Percentiles rank a stretch among this genome's conserved stretches.
phyloP scores from a whole-genome alignment of 192 early-diverging fungal genomes.

The Obelidium mucronatum region DNA sequence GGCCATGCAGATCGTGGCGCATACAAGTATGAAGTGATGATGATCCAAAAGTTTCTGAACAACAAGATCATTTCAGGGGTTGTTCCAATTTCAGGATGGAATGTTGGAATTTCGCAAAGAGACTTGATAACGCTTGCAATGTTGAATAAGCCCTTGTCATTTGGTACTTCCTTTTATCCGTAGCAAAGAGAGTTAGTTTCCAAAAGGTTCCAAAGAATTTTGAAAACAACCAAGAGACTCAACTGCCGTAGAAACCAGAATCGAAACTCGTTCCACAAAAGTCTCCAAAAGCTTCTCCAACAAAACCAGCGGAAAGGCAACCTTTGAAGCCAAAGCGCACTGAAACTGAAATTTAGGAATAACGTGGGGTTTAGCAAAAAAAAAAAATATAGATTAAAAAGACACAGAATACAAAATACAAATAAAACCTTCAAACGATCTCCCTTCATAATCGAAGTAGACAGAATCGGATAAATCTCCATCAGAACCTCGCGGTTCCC shows the following conservation, averaged over 20 bases:
- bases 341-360: constrained; percentile 30
- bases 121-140: constrained; percentile 45
- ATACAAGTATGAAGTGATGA: constrained; percentile 80
- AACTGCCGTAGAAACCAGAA: not conserved
- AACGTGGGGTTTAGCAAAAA: not conserved
- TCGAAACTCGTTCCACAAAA: constrained; percentile 47
- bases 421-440: constrained; percentile 22
- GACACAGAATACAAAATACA: not conserved
- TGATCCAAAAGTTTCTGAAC: constrained; percentile 94
- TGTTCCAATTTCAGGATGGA: constrained; percentile 14
- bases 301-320: constrained; percentile 25
- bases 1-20: constrained; percentile 77
- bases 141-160: constrained; percentile 42
- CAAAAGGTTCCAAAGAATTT: not conserved
- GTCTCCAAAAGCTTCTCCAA: constrained; percentile 43
- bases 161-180: constrained; percentile 11
- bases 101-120: constrained; percentile 43
- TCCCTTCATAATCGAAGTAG: constrained; percentile 20
- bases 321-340: constrained; percentile 11
- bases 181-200: not conserved
- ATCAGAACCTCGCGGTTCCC: constrained; percentile 48
- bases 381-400: not conserved
- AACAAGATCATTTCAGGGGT: constrained; percentile 65
- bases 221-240: not conserved
- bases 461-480: constrained; percentile 35